Evolutionary conservation across 140 eudicot genomes (phyloP).

Genomic region (Stevia rebaudiana): DNA sequence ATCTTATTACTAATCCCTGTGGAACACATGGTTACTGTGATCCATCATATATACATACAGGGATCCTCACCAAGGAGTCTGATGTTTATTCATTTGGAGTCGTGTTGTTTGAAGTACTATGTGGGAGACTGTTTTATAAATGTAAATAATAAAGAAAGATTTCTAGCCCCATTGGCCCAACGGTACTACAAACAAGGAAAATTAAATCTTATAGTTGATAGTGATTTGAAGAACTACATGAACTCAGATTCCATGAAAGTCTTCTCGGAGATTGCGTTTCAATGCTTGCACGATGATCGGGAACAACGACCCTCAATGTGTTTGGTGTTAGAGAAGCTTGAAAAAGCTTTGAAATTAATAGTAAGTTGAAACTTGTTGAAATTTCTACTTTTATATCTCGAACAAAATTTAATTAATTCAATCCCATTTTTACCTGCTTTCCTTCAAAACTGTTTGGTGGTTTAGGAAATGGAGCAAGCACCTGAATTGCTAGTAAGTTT

Average conservation of each 20-base stretch:
- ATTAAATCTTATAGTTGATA: not conserved
- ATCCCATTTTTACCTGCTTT: too few relatives aligned
- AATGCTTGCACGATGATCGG: constrained; percentile 2
- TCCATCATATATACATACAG: not conserved
- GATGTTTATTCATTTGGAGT: constrained; percentile 13
- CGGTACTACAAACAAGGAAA: not conserved
- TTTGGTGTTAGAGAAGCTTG: not conserved
- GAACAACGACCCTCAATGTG: constrained; percentile 2
- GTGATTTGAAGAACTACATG: not conserved
- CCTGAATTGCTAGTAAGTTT: too few relatives aligned
- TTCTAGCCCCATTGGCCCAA: not conserved
- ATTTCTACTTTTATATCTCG: too few relatives aligned
- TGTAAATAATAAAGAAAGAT: not conserved
- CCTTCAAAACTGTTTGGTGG: too few relatives aligned
- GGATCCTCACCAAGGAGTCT: constrained; percentile 3
- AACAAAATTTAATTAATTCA: too few relatives aligned
- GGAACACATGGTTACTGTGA: constrained; percentile 13
- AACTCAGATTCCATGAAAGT: not conserved
- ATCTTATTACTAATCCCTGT: not conserved
- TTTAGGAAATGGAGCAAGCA: too few relatives aligned
- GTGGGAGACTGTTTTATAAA: not conserved
- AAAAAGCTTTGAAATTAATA: not conserved
- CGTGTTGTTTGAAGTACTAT: not conserved
- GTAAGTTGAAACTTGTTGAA: not conserved
- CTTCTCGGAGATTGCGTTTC: not conserved